Percentiles rank a stretch among this genome's conserved stretches.
Conservation (phyloP, 176 grass and related monocot species). For the Eragrostis nindensis region DNA sequence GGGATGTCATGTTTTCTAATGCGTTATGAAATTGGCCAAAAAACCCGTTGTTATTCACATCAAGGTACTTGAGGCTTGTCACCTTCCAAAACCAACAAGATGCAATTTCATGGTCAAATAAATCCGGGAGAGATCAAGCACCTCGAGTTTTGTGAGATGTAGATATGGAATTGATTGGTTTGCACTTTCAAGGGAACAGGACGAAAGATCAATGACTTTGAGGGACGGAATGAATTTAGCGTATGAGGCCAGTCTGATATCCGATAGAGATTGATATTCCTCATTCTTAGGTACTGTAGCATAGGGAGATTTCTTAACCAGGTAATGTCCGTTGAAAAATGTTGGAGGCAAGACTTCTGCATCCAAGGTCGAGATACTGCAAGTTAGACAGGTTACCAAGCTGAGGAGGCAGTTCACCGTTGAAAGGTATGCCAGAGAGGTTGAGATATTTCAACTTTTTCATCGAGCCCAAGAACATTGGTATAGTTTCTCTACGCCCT, state of each 20-base stretch:
- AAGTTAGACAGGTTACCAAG: conserved; percentile 46
- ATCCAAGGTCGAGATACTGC: too few relatives aligned
- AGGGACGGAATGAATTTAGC: background rate
- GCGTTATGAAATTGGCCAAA: background rate
- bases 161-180: background rate
- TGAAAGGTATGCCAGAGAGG: conserved; percentile 21
- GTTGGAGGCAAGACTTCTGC: too few relatives aligned
- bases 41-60: background rate
- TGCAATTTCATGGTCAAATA: background rate
- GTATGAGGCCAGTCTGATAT: background rate
- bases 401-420: conserved; percentile 29
- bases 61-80: background rate
- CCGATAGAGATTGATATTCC: background rate
- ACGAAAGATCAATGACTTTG: background rate
- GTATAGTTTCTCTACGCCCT: background rate
- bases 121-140: background rate
- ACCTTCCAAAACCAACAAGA: conserved; percentile 3
- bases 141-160: background rate
- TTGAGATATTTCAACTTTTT: conserved; percentile 32
- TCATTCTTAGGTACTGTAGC: background rate
- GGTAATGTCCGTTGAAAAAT: background rate
- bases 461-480: conserved; percentile 27
- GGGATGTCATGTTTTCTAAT: conserved; percentile 3
- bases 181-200: background rate
- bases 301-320: background rate